Conservation (phyloP, 164 flowering plant genomes). For the Macadamia integrifolia region DNA sequence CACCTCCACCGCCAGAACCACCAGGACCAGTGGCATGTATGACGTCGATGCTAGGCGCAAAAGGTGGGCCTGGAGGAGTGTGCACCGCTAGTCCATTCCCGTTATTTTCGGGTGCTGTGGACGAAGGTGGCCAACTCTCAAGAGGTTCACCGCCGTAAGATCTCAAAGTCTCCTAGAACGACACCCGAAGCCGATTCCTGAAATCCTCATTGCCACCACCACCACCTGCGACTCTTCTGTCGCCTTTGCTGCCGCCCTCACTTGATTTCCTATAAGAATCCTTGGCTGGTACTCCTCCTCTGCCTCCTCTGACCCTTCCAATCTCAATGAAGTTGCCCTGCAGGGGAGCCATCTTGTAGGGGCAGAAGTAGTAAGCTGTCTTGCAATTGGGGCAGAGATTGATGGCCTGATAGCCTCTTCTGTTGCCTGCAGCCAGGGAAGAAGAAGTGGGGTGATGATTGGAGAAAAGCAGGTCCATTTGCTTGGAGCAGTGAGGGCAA, state of each 20-base stretch:
- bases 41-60: constrained; percentile 64
- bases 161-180: constrained; percentile 73
- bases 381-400: constrained; percentile 90
- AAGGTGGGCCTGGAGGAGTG: constrained; percentile 77
- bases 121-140: constrained; percentile 56
- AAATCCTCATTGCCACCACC: constrained; percentile 12
- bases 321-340: constrained; percentile 88
- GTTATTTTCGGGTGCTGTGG: constrained; percentile 8
- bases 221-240: constrained; percentile 6
- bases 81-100: constrained; percentile 81
- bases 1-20: constrained; percentile 23
- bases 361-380: constrained; percentile 65
- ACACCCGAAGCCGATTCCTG: constrained; percentile 35
- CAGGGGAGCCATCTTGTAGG: constrained; percentile 49
- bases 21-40: constrained; percentile 38
- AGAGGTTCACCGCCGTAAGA: constrained; percentile 59
- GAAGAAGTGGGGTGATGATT: constrained; percentile 27
- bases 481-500: constrained; percentile 78
- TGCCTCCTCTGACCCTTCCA: constrained; percentile 33
- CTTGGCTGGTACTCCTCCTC: background rate
- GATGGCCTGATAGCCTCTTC: constrained; percentile 38
- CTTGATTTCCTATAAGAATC: constrained; percentile 12
- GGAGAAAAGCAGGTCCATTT: constrained; percentile 67
- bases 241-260: background rate
- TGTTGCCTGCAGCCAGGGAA: background rate